Base-by-base conservation (phyloP, 2,329 filamentous ascomycete species). In the Pseudocercospora musae region DNA sequence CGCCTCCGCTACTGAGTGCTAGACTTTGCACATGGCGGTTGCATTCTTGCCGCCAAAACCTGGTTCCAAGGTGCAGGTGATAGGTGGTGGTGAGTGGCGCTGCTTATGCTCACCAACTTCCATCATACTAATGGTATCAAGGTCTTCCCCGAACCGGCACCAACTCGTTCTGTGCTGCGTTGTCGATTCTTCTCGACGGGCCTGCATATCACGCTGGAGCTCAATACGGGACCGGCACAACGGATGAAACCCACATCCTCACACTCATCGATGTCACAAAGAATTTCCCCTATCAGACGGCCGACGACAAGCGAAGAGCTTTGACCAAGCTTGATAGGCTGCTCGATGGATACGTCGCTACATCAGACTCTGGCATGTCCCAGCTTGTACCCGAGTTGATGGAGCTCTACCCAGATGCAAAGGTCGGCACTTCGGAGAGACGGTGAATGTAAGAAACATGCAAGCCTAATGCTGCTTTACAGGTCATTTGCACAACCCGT, bases 331-430 rank as follows among this genome's bases (percentile, higher is more conserved):
- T 64, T 10, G 21, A 74, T 29, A 59, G 66, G 15, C 59, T 75
- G 2, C 65, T 75, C 0, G 71, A 73, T 27, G 60, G 71, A 29
- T 72, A 68, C 42, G 69, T 69, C 13, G 74, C 69, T 2, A 68
- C 74, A 1, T 70, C 71, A 21, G 77, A 78, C 44, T 60, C 73
- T 23, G 73, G 76, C 0, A 69, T 69, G 4, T 64, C 62, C 1
- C 62, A 69, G 8, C 77, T 78, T 55, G 72, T 69, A 1, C 67
- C 69, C 27, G 76, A 78, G 50, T 64, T 79, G 7, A 64, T 74
- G 18, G 52, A 66, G 9, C 68, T 74, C 0, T 78, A 77, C 55
- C 77, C 77, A 0, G 65, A 73, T 0, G 76, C 75, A 5, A 76
- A 77, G 56, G 69, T 77, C 52, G 73, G 77, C 21, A 63, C 75